These are phyloP conservation scores for Andrographis paniculata DNA, from an alignment of 305 asterid genomes.

Conservation along the genomic window DNA sequence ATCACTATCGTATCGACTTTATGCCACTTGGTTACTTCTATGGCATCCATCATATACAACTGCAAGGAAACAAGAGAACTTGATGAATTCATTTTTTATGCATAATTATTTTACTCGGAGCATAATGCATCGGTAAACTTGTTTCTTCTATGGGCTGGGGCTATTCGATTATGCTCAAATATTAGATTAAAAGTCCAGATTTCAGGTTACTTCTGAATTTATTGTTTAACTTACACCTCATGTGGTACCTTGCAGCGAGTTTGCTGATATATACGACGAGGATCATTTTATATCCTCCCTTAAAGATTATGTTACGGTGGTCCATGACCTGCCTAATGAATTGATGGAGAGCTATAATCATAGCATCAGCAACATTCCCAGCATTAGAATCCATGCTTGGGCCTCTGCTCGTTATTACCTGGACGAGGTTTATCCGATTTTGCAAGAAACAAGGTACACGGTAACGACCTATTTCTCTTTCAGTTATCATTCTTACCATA, in stretches of 20 bases:
- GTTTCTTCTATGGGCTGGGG: no score
- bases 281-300: conserved; percentile 65
- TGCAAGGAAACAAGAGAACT: neutral
- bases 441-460: conserved; percentile 53
- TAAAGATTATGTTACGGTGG: conserved; percentile 50
- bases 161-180: no score
- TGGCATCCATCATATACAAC: conserved; percentile 4
- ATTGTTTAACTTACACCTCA: neutral
- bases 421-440: conserved; percentile 65
- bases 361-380: conserved; percentile 63
- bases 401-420: conserved; percentile 61
- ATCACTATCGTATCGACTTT: neutral
- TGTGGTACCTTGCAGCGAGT: conserved; percentile 37
- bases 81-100: neutral
- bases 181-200: no score
- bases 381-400: conserved; percentile 68
- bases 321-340: conserved; percentile 55
- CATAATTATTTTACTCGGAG: no score
- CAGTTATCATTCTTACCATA: no score
- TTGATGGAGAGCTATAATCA: conserved; percentile 53
- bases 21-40: conserved; percentile 1
- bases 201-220: neutral
- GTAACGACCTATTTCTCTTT: no score
- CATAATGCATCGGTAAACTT: no score
- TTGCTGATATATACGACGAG: conserved; percentile 77